Conservation (phyloP, 306 rosid genomes). For the Abrus precatorius region DNA sequence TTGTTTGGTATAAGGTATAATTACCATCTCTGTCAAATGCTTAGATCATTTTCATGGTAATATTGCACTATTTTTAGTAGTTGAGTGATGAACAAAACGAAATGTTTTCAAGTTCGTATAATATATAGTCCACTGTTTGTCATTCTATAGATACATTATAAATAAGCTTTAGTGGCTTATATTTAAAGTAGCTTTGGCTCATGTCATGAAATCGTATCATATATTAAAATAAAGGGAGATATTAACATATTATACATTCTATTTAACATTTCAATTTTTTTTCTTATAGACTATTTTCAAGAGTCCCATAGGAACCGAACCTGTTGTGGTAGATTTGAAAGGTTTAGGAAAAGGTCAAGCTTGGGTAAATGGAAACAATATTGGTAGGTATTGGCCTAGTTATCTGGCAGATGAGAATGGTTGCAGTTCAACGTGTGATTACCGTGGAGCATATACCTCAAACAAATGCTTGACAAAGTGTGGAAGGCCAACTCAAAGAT, state of each 20-base stretch:
- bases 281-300: slow-evolving; percentile 44
- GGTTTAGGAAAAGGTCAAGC: slow-evolving; percentile 59
- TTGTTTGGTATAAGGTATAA: slow-evolving; percentile 25
- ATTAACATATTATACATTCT: neutral
- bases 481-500: slow-evolving; percentile 46
- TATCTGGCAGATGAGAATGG: slow-evolving; percentile 34
- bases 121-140: no score
- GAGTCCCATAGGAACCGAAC: slow-evolving; percentile 47
- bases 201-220: no score
- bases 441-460: slow-evolving; percentile 34
- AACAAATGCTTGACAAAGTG: slow-evolving; percentile 28
- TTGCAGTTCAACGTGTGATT: slow-evolving; percentile 45
- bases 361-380: slow-evolving; percentile 59
- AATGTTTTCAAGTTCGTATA: neutral
- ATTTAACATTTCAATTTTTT: neutral
- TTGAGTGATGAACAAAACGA: neutral
- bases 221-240: no score
- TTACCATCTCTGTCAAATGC: neutral
- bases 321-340: slow-evolving; percentile 52
- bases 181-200: neutral
- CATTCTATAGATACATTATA: neutral
- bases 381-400: slow-evolving; percentile 59
- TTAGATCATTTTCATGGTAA: neutral
- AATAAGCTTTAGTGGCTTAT: no score
- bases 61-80: neutral